phyloP scores from a whole-genome alignment of 2,329 filamentous ascomycete species.

The Trichoderma pleuroti region DNA sequence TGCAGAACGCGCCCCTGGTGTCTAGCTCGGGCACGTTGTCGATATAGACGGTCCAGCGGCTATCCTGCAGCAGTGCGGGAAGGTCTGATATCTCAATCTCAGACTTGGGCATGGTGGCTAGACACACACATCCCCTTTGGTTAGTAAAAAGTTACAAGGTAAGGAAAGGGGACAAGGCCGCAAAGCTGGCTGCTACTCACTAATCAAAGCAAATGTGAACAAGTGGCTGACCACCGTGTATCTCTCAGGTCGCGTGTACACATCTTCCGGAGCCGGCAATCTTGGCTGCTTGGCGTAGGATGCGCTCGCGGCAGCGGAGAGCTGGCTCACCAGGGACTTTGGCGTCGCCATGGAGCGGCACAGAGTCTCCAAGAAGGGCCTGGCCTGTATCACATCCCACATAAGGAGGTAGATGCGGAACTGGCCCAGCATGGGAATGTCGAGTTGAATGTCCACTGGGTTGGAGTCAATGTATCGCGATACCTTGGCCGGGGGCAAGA shows the following conservation, averaged over 20 bases:
- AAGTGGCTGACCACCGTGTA: constrained; percentile 66
- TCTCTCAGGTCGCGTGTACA: constrained; percentile 63
- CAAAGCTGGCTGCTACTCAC: constrained; percentile 37
- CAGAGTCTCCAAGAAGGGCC: constrained; percentile 57
- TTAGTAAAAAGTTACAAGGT: not conserved
- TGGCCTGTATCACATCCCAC: constrained; percentile 55
- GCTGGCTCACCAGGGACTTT: constrained; percentile 55
- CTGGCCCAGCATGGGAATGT: constrained; percentile 73
- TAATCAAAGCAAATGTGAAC: constrained; percentile 68
- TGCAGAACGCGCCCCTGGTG: constrained; percentile 52
- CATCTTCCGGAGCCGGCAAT: constrained; percentile 56
- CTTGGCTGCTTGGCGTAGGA: constrained; percentile 62
- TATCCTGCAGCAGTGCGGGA: constrained; percentile 58
- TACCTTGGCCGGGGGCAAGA: constrained; percentile 65
- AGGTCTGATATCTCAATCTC: constrained; percentile 64
- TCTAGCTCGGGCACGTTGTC: constrained; percentile 60
- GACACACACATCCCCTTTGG: not conserved
- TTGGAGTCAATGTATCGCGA: constrained; percentile 75
- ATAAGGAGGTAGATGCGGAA: constrained; percentile 73
- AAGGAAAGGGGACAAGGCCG: not conserved
- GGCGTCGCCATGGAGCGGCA: constrained; percentile 51
- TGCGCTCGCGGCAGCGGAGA: constrained; percentile 55
- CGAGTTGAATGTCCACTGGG: constrained; percentile 71
- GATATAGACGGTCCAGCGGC: constrained; percentile 69
- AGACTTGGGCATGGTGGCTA: constrained; percentile 57